Evolutionary conservation across 2,329 filamentous ascomycete species (phyloP).

Genomic region (Botrytis hyacinthi): DNA sequence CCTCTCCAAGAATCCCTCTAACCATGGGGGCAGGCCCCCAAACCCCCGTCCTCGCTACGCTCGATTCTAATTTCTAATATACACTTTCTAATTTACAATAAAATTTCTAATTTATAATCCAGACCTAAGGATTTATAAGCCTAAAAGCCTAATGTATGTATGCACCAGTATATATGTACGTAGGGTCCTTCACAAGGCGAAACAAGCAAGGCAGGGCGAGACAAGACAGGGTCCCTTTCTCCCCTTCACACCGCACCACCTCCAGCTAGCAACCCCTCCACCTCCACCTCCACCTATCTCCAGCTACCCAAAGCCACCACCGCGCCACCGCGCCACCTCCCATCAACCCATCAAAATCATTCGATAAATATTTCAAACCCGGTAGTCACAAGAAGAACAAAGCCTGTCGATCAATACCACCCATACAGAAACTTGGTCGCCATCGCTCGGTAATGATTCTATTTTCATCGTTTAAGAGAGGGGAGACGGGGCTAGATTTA

Average conservation of each 20-base stretch:
- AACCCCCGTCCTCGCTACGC: background rate
- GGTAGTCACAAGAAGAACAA: background rate
- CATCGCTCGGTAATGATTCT: background rate
- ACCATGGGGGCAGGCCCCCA: background rate
- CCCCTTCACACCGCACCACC: background rate
- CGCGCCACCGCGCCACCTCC: background rate
- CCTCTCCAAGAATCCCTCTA: too few species aligned
- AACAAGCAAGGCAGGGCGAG: background rate
- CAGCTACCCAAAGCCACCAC: background rate
- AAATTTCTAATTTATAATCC: too few species aligned
- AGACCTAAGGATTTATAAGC: too few species aligned
- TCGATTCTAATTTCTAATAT: background rate
- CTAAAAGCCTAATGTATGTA: too few species aligned
- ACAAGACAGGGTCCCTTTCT: background rate
- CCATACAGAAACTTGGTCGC: background rate
- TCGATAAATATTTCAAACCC: background rate
- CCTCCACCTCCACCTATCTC: too few species aligned
- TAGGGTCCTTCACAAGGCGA: background rate
- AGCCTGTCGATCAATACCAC: background rate
- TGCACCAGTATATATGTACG: too few species aligned
- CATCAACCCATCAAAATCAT: background rate
- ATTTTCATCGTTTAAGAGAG: background rate
- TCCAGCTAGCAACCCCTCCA: too few species aligned
- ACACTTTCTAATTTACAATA: too few species aligned
- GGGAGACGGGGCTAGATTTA: slow-evolving; percentile 6